Conservation (phyloP, 108 stramenopile genomes). For the Cylindrotheca closterium region DNA sequence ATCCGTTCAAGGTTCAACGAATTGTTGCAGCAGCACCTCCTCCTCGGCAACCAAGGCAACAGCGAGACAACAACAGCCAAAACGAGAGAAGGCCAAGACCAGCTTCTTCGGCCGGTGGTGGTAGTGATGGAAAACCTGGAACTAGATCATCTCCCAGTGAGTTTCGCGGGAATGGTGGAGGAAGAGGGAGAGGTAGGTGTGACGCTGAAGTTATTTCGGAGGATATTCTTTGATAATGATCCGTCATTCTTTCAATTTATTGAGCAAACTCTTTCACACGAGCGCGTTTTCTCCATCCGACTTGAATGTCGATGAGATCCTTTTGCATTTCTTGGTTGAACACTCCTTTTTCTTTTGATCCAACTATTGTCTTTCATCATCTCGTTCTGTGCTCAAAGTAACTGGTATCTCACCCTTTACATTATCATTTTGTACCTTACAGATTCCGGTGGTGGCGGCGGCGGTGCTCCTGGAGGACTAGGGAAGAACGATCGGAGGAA, state of each 20-base stretch:
- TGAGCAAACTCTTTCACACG: slow-evolving; percentile 6
- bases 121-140: not conserved
- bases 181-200: slow-evolving; percentile 1
- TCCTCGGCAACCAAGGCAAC: slow-evolving; percentile 3
- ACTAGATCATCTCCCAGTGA: not conserved
- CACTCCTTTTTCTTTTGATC: too few species aligned
- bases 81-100: not conserved
- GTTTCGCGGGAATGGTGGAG: not conserved
- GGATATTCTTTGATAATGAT: not conserved
- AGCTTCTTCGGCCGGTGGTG: not conserved
- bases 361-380: too few species aligned
- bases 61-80: slow-evolving; percentile 23
- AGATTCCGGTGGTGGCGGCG: slow-evolving; percentile 16
- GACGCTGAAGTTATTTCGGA: not conserved
- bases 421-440: not conserved
- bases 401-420: too few species aligned
- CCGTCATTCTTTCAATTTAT: not conserved
- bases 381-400: too few species aligned
- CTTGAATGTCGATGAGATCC: slow-evolving; percentile 8
- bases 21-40: slow-evolving; percentile 19
- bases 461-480: slow-evolving; percentile 11
- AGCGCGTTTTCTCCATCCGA: slow-evolving; percentile 3
- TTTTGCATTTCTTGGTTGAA: slow-evolving; percentile 2
- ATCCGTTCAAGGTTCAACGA: slow-evolving; percentile 72
- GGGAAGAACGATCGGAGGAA: slow-evolving; percentile 11